These are phyloP conservation scores for Plantago ovata DNA, from an alignment of 257 asterid species.

Conservation along the genomic window DNA sequence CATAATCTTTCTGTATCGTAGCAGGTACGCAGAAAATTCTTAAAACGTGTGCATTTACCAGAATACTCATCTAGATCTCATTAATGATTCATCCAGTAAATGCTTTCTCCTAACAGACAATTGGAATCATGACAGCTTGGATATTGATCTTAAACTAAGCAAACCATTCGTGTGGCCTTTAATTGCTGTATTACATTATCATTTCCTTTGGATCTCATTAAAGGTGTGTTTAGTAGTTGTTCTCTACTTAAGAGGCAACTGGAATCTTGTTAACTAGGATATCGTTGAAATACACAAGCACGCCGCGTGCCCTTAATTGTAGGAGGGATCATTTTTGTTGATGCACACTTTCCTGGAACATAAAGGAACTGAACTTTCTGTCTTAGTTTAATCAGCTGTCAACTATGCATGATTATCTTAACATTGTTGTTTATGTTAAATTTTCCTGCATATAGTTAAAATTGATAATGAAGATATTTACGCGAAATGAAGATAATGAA, in stretches of 20 bases:
- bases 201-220: constrained; percentile 6
- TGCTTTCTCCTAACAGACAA: constrained; percentile 25
- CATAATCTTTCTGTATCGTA: neutral
- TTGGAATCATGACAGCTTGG: constrained; percentile 26
- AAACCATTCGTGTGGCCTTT: constrained; percentile 24
- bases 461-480: too few species aligned
- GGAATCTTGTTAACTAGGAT: constrained; percentile 7
- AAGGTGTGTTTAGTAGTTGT: neutral
- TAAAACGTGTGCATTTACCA: constrained; percentile 1
- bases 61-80: neutral
- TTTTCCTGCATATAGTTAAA: neutral
- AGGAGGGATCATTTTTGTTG: neutral
- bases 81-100: constrained; percentile 25
- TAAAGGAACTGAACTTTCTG: neutral
- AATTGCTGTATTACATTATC: neutral
- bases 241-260: constrained; percentile 4
- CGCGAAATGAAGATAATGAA: neutral
- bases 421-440: neutral
- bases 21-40: neutral
- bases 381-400: too few species aligned
- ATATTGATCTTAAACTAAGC: constrained; percentile 16
- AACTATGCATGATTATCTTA: too few species aligned
- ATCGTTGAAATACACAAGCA: constrained; percentile 5
- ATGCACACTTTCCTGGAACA: constrained; percentile 1
- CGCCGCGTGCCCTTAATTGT: constrained; percentile 6